phyloP scores from a whole-genome alignment of 306 rosid genomes.

The Acacia crassicarpa region DNA sequence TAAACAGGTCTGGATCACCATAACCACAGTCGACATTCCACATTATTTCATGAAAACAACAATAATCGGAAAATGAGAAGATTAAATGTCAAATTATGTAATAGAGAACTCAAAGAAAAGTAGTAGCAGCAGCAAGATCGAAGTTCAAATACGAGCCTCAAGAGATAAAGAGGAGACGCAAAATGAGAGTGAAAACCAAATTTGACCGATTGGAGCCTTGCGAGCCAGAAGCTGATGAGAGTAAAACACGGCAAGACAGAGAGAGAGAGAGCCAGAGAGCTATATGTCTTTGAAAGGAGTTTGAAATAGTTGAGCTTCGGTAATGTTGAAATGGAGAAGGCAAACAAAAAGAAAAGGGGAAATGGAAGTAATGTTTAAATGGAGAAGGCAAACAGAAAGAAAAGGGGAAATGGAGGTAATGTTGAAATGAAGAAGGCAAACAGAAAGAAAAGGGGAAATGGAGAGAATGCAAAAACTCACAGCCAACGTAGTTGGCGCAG shows the following conservation, averaged over 20 bases:
- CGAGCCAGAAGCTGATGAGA: slow-evolving; percentile 23
- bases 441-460: background rate
- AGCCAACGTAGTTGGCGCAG: slow-evolving; percentile 2
- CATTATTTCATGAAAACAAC: background rate
- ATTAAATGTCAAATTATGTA: background rate
- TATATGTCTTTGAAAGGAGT: background rate
- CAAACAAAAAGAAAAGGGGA: too few relatives aligned
- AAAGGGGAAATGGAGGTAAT: background rate
- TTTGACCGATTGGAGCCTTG: slow-evolving; percentile 11
- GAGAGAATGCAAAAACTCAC: background rate
- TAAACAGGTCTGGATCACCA: background rate
- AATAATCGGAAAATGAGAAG: background rate
- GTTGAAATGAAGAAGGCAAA: background rate
- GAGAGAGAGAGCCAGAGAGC: background rate
- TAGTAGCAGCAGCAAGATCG: background rate
- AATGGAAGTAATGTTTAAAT: too few relatives aligned
- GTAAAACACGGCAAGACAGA: background rate
- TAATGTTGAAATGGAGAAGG: background rate
- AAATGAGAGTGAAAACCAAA: background rate
- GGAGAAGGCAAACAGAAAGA: background rate
- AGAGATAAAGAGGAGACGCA: background rate
- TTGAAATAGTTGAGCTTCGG: background rate
- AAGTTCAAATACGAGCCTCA: background rate
- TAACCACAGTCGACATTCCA: background rate
- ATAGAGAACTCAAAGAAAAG: background rate